A percentile compares a stretch with the other conserved stretches of the same genome.
Conservation (phyloP, 2,329 filamentous ascomycete species). For the Fusarium setosum region DNA sequence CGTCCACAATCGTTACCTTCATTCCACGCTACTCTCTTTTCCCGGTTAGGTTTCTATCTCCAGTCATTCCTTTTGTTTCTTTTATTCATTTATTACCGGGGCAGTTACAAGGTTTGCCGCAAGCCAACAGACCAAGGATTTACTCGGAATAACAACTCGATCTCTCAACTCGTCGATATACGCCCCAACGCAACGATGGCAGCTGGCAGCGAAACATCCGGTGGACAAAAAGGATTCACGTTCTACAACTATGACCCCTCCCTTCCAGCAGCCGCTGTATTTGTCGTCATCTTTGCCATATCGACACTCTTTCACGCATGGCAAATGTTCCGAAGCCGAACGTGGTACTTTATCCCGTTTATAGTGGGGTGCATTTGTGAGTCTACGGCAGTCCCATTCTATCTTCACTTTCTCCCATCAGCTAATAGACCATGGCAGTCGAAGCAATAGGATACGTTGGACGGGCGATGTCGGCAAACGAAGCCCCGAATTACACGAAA, state of each 20-base stretch:
- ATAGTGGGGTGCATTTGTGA: slow-evolving; percentile 60
- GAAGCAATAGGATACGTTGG: slow-evolving; percentile 54
- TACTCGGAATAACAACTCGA: no score
- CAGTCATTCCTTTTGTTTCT: no score
- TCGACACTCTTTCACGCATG: slow-evolving; percentile 46
- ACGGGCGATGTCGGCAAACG: slow-evolving; percentile 54
- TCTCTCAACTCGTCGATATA: no score
- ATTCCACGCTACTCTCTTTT: no score
- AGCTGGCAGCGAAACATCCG: neutral
- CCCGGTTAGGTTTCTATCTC: no score
- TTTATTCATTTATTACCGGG: no score
- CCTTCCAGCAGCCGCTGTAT: slow-evolving; percentile 53
- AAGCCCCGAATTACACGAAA: slow-evolving; percentile 49
- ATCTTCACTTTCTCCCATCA: fast-evolving
- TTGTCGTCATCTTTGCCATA: slow-evolving; percentile 51
- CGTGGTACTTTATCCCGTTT: slow-evolving; percentile 64
- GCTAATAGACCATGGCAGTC: slow-evolving; percentile 13
- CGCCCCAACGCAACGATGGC: neutral
- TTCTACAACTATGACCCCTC: slow-evolving; percentile 61
- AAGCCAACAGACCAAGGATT: no score
- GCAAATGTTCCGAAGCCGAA: slow-evolving; percentile 53
- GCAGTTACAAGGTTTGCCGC: no score
- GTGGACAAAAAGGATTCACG: neutral
- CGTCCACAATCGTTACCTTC: neutral
- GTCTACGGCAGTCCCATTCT: neutral